Conservation (phyloP, 1,139 yeast species). For the Hansenula sp. region DNA sequence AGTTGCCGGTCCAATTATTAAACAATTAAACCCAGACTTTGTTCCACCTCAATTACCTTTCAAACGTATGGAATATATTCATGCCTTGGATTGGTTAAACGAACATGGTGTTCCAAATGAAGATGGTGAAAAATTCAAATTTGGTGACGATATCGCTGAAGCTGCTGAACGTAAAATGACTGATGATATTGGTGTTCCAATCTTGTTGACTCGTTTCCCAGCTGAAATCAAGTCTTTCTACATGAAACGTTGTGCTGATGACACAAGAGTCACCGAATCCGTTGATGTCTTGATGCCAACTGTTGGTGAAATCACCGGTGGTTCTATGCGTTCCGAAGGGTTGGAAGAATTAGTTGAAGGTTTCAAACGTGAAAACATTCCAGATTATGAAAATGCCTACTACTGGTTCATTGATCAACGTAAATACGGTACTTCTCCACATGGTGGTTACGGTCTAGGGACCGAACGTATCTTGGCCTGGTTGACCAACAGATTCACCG, state of each 20-base stretch:
- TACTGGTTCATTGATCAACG: constrained; percentile 97
- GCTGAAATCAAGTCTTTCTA: constrained; percentile 95
- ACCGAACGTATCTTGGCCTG: constrained; percentile 97
- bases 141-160: constrained; percentile 99
- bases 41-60: constrained; percentile 81
- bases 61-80: constrained; percentile 84
- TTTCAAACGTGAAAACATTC: constrained; percentile 87
- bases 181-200: constrained; percentile 89
- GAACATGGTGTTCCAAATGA: constrained; percentile 93
- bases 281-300: constrained; percentile 98
- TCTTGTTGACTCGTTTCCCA: constrained; percentile 90
- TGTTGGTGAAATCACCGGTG: constrained; percentile 98
- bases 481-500: constrained; percentile 96
- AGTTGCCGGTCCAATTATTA: constrained; percentile 81
- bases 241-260: constrained; percentile 91
- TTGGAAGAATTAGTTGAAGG: constrained; percentile 84
- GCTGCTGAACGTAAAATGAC: constrained; percentile 99
- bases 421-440: constrained; percentile 96
- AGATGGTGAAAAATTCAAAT: constrained; percentile 86
- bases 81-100: constrained; percentile 94
- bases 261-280: constrained; percentile 92
- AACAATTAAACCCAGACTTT: constrained; percentile 91
- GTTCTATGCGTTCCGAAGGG: constrained; percentile 93
- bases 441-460: constrained; percentile 98
- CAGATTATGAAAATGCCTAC: constrained; percentile 58